A percentile compares a stretch with the other conserved stretches of the same genome.
Conservation (phyloP, 768 basidiomycete genomes). For the Wakefieldia striispora region DNA sequence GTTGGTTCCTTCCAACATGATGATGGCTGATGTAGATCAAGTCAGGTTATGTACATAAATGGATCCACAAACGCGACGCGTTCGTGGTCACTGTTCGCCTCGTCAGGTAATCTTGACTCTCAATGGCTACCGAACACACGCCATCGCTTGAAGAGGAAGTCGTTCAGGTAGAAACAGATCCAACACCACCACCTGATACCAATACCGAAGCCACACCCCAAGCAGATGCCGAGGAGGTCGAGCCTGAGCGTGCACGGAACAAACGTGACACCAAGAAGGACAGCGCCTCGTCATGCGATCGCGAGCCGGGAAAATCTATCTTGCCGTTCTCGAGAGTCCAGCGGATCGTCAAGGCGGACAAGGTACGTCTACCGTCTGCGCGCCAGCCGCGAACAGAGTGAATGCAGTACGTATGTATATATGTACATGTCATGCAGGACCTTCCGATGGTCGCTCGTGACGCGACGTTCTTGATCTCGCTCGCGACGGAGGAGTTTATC, state of each 20-base stretch:
- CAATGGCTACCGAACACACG: slow-evolving; percentile 16
- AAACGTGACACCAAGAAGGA: slow-evolving; percentile 25
- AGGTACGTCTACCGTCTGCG: slow-evolving; percentile 41
- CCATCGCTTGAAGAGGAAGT: slow-evolving; percentile 4
- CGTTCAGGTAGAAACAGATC: neutral
- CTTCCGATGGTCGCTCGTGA: slow-evolving; percentile 75
- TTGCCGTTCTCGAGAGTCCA: slow-evolving; percentile 79
- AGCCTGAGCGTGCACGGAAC: slow-evolving; percentile 2
- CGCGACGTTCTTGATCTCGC: slow-evolving; percentile 72
- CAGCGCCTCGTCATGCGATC: slow-evolving; percentile 15
- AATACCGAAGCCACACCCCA: slow-evolving; percentile 12
- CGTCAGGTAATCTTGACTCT: neutral
- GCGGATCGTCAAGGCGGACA: slow-evolving; percentile 83
- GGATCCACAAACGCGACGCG: neutral
- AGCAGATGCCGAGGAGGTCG: slow-evolving; percentile 1
- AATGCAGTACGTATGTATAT: slow-evolving; percentile 25
- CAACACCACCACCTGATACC: slow-evolving; percentile 4
- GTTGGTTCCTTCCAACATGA: slow-evolving; percentile 5
- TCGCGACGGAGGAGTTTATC: slow-evolving; percentile 89
- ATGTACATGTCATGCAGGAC: slow-evolving; percentile 39
- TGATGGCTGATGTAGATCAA: neutral
- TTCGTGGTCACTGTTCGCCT: neutral
- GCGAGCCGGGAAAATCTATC: slow-evolving; percentile 64
- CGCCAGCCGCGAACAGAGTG: neutral
- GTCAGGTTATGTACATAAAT: slow-evolving; percentile 2